phyloP scores from a whole-genome alignment of 2,329 filamentous ascomycete species.

The Fusarium sp. region DNA sequence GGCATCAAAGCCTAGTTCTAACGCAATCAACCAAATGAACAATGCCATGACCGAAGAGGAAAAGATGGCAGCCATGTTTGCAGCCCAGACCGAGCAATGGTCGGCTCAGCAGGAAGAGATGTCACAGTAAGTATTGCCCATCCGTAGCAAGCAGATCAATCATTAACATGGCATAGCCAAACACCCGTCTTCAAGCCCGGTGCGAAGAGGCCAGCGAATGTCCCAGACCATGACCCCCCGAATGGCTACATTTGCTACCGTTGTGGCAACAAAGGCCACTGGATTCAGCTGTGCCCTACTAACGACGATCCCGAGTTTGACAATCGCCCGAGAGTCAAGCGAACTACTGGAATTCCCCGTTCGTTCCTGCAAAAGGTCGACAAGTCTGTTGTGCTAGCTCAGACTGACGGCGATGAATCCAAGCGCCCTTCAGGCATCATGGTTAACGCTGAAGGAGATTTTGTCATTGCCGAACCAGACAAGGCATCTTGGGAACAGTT shows the following conservation, averaged over 20 bases:
- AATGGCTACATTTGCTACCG: slow-evolving; percentile 96
- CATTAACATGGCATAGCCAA: slow-evolving; percentile 63
- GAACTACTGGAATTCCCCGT: slow-evolving; percentile 95
- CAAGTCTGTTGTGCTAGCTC: slow-evolving; percentile 81
- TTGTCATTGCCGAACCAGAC: slow-evolving; percentile 95
- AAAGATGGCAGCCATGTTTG: slow-evolving; percentile 91
- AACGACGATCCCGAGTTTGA: slow-evolving; percentile 98
- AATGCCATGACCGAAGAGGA: slow-evolving; percentile 92
- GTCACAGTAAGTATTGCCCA: slow-evolving; percentile 72
- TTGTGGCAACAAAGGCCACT: slow-evolving; percentile 97
- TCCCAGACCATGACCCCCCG: slow-evolving; percentile 93
- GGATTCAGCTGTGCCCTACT: slow-evolving; percentile 98
- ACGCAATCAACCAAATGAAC: slow-evolving; percentile 74
- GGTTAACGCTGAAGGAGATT: slow-evolving; percentile 97
- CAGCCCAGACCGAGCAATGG: slow-evolving; percentile 91
- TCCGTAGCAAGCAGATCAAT: slow-evolving; percentile 14
- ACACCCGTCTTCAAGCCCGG: slow-evolving; percentile 71
- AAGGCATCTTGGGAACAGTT: slow-evolving; percentile 97
- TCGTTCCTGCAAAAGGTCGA: slow-evolving; percentile 97
- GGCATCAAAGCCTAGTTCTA: slow-evolving; percentile 66
- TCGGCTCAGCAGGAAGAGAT: slow-evolving; percentile 92
- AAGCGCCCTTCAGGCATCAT: slow-evolving; percentile 91
- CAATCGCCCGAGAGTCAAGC: slow-evolving; percentile 91
- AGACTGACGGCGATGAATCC: slow-evolving; percentile 82
- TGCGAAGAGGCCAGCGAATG: slow-evolving; percentile 76